Evolutionary conservation across 495 filamentous ascomycete species (phyloP).

Genomic region (Trichoderma erinaceum): DNA sequence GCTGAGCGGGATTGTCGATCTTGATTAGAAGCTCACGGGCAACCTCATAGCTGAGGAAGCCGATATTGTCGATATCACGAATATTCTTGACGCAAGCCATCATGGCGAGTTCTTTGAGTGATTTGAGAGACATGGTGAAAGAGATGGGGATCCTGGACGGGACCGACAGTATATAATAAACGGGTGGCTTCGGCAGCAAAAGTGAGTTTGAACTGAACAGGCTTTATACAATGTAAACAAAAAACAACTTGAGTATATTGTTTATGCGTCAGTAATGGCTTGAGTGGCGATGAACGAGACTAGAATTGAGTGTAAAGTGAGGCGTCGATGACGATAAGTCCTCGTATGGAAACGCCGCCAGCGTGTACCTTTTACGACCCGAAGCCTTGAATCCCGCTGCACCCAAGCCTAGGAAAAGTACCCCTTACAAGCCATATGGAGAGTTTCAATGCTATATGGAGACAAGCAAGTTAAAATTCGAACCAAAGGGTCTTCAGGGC

Average conservation of each 20-base stretch:
- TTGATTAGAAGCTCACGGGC: constrained; percentile 24
- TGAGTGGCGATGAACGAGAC: background rate
- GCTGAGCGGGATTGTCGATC: constrained; percentile 23
- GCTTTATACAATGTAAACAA: background rate
- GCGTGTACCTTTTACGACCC: background rate
- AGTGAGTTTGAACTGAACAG: background rate
- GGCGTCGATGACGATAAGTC: background rate
- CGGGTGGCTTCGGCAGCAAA: background rate
- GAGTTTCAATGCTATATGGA: background rate
- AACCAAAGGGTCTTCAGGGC: background rate
- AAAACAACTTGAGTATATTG: background rate
- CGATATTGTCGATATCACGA: constrained; percentile 10
- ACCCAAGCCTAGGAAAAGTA: background rate
- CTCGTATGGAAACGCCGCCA: background rate
- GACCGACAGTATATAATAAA: background rate
- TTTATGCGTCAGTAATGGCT: background rate
- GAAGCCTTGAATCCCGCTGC: background rate
- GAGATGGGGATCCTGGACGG: background rate
- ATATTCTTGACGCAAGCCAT: constrained; percentile 23
- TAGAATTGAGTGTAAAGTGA: background rate
- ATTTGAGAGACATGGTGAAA: constrained; percentile 20
- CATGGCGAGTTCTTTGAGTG: constrained; percentile 26
- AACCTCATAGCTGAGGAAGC: constrained; percentile 14
- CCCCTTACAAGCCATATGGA: background rate
- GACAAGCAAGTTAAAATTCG: background rate